Evolutionary conservation across 192 early-diverging fungal species (phyloP), one percentile per base, ranked within the genome.

Genomic region (Coemansia sp.): DNA sequence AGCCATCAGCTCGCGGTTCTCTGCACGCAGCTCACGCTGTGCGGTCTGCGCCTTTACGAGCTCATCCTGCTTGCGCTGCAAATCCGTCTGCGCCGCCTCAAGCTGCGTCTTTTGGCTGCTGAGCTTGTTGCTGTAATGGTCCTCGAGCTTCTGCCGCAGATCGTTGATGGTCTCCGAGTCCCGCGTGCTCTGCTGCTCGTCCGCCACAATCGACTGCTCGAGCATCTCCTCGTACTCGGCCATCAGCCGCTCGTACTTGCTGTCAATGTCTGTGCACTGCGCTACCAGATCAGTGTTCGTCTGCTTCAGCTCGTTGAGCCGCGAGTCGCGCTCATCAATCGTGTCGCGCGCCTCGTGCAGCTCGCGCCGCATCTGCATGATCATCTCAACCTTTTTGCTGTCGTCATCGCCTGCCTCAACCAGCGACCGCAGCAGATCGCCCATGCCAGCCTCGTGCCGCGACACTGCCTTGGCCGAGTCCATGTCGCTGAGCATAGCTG

Each of bases 61-160:
- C 57, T 93, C 89, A 35, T 89, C 88, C 31, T 67, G 57, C 23
- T 68, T 55, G 72, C 83, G 70, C 86, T 91, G 67, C 52, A 75
- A 26, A 27, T 83, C 82, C 35, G 67, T 64, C 22, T 54, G 67
- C 4, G 64, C 45, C 52, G 84, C 80, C 26, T 87, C 85, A 5
- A 96, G 71, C 73, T 89, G 85, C 37, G 68, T 61, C 73, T 87
- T 86, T 27, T 93, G 84, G 57, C 86, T 84, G 59, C 85, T 83
- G 55, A 97, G 81, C 75, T 94, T 96, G 72, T 85, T 82, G 62
- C 74, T 85, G 74, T 93, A 95, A 75, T 93, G 89, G 3, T 73
- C 77, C 71, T 98, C 96, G 7, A 98, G 86, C 81, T 92, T 92
- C 59, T 74, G 69, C 80, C 84, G 91, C 21, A 96, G 80, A 52